Evolutionary conservation across 2,329 filamentous ascomycete species (phyloP), one percentile per base, ranked within the genome.

Genomic region (Truncatella angustata): DNA sequence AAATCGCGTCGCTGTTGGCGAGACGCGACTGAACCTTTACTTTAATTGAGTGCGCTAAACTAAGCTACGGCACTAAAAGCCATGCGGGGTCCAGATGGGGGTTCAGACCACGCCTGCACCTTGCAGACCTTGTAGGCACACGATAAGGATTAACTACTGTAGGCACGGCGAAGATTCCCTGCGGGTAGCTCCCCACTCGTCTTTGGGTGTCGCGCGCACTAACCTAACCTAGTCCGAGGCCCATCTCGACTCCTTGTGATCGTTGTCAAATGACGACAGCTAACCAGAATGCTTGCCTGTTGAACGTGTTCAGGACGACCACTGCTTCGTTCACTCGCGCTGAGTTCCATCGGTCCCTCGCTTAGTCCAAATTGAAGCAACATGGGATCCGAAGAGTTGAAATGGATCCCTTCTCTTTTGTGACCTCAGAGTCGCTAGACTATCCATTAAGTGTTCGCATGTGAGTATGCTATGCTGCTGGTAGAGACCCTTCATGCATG

Each of bases 391-490:
- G 34, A 11, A 26, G 18, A 30, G 34, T 28, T 54, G 39, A 59
- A 39, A 97, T 97, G 91, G 94, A 99, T 73, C 88, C 92, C 49
- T 97, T 96, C 72, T 96, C 92, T 26, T 97, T 97, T 75, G 92
- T 91, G 60, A 90, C 86, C 65, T 96, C 94, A 54, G 88, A 91
- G 59, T 85, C 90, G 70, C 79, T 97, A 61, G 81, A 91, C 61
- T 82, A 92, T 58, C 84, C 88, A 18, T 78, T 87, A 60, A 84
- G 77, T 72, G 76, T 87, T 62, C 81, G 83, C 69, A 85, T 88
- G 83, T 85, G 64, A 58, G 77, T 60, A 44, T 18, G 47, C n/a
- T 47, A 28, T 5, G 21, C 4, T 49, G 26, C 18, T 30, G n/a
- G 16, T 12, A 3, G 4, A 34, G 16, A 36, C 54, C 23, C 11